Evolutionary conservation across 805 yeast species (phyloP), one percentile per base, ranked within the genome.

Genomic region (Wickerhamiella siamensis): DNA sequence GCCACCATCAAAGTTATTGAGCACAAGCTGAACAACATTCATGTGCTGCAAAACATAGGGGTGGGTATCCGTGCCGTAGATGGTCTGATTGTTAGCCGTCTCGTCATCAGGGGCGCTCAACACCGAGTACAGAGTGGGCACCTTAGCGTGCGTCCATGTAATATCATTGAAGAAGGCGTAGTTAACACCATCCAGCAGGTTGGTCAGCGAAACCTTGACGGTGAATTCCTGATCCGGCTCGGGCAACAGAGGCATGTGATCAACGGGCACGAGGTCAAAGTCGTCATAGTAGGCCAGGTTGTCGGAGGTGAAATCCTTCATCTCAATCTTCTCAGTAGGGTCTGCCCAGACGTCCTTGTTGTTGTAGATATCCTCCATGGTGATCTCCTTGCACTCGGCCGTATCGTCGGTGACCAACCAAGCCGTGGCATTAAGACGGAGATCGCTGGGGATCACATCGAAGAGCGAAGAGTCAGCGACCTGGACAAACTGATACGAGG

Each of bases 161-260:
- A 82, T 68, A 58, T 83, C 79, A 70, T 88, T 87, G 79, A 88
- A 84, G 66, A 88, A 81, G n/a, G 97, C 97, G 59, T 91, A 91
- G 67, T 86, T 86, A 48, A 79, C 69, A 67, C 98, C 98, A 61
- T 84, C 67, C 38, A 70, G 71, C 62, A 91, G 69, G 68, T 83
- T 83, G 60, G 79, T 78, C 96, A 91, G 86, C 21, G 62, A 59
- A 44, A 91, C 87, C 52, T 75, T 76, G 40, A 91, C 66, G n/a
- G 74, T 69, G 53, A 86, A 69, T 43, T 67, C 67, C 35, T 53
- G 50, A 58, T 83, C 94, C 12, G 87, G 76, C 19, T 79, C 83
- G 35, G 72, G 81, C 31, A 63, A 67, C 24, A 73, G 54, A 43
- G 71, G 75, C 66, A 60, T 64, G 43, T 70, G 70, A 34, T 71